Conservation (phyloP, 805 yeast genomes). For the Candida gorgasii region DNA sequence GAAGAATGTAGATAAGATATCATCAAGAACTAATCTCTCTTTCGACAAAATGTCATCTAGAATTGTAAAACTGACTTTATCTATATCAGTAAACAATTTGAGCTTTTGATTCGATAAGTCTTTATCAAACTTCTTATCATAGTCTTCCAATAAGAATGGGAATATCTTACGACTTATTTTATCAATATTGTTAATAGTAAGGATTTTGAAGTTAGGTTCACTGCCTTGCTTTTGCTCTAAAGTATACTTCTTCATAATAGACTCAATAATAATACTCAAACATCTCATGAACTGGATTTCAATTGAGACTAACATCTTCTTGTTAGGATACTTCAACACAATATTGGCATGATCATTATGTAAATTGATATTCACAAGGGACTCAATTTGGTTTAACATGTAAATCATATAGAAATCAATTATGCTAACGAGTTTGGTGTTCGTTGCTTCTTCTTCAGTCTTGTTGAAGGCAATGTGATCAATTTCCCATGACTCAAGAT, state of each 20-base stretch:
- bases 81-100: constrained; percentile 43
- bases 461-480: constrained; percentile 16
- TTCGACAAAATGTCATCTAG: constrained; percentile 40
- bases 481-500: constrained; percentile 43
- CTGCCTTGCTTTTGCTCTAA: constrained; percentile 22
- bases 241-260: constrained; percentile 40
- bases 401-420: constrained; percentile 38
- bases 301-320: constrained; percentile 39
- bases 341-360: constrained; percentile 25
- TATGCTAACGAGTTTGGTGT: constrained; percentile 36
- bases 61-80: constrained; percentile 39
- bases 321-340: constrained; percentile 39
- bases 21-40: constrained; percentile 36
- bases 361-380: constrained; percentile 23
- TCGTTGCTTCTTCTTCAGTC: constrained; percentile 20
- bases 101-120: constrained; percentile 37
- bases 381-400: constrained; percentile 30
- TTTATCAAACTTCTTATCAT: constrained; percentile 37
- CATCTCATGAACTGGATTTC: constrained; percentile 49
- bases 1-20: constrained; percentile 27
- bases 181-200: constrained; percentile 47
- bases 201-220: constrained; percentile 32
- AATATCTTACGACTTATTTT: constrained; percentile 30
- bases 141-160: constrained; percentile 32
- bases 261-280: constrained; percentile 40